A percentile compares a stretch with the other conserved stretches of the same genome.
Evolutionary conservation across 2,329 filamentous ascomycete species (phyloP).

Genomic region (Juglanconis sp.): DNA sequence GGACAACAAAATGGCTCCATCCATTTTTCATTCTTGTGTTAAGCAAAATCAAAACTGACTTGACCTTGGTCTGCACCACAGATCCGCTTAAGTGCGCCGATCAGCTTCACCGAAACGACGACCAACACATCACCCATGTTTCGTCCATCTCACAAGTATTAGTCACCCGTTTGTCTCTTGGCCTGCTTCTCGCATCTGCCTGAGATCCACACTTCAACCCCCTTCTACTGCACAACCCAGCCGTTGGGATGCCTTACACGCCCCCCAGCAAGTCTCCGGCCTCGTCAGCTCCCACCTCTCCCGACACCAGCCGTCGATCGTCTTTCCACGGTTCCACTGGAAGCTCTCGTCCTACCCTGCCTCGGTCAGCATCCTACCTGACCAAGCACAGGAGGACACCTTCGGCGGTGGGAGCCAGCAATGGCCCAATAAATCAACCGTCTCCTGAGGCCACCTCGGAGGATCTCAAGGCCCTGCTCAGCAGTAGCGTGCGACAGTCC

Average conservation of each 20-base stretch:
- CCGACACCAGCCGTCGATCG: slow-evolving; percentile 55
- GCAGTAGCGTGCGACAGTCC: slow-evolving; percentile 71
- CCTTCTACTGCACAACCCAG: slow-evolving; percentile 24
- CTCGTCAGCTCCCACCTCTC: slow-evolving; percentile 55
- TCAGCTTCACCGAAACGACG: slow-evolving; percentile 1
- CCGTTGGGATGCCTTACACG: slow-evolving; percentile 77
- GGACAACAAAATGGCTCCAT: background rate
- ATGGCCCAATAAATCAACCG: slow-evolving; percentile 35
- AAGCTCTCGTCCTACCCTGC: slow-evolving; percentile 50
- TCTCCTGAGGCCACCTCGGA: slow-evolving; percentile 50
- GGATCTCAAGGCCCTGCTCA: slow-evolving; percentile 44
- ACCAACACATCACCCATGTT: slow-evolving; percentile 6
- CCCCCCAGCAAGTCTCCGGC: slow-evolving; percentile 69
- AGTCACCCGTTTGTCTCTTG: background rate
- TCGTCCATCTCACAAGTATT: background rate
- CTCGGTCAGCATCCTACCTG: slow-evolving; percentile 64
- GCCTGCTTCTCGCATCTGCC: background rate
- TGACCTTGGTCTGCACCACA: background rate
- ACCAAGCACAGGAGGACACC: slow-evolving; percentile 60
- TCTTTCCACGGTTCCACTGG: slow-evolving; percentile 45
- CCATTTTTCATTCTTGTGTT: background rate
- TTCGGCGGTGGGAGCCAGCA: slow-evolving; percentile 35
- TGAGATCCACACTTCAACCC: background rate
- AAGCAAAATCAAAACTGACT: background rate
- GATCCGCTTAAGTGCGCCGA: slow-evolving; percentile 23